phyloP scores from a whole-genome alignment of 305 asterid genomes.

The Euphrasia arctica region DNA sequence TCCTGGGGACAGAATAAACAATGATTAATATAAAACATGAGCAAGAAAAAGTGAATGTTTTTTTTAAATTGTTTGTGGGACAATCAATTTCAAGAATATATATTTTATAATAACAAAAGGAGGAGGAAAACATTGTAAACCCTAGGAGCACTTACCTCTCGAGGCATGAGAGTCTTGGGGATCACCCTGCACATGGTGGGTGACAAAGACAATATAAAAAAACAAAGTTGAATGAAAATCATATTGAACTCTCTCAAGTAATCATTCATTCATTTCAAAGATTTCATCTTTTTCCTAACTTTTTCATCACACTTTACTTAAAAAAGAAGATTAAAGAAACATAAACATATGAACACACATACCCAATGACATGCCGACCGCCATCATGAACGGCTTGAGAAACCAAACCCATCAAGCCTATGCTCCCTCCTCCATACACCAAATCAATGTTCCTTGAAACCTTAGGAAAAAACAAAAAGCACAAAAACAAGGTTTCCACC shows the following conservation, averaged over 20 bases:
- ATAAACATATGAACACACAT: not conserved
- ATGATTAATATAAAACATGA: not conserved
- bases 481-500: too few species aligned
- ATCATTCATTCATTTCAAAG: not conserved
- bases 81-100: not conserved
- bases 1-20: not conserved
- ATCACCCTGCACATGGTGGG: constrained; percentile 65
- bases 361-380: constrained; percentile 94
- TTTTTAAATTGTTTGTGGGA: not conserved
- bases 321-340: not conserved
- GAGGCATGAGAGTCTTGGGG: constrained; percentile 99
- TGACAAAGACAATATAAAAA: constrained; percentile 55
- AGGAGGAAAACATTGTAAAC: constrained; percentile 38
- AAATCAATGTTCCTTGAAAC: constrained; percentile 85
- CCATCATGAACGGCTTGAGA: constrained; percentile 96
- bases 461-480: constrained; percentile 24
- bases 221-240: not conserved
- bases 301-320: constrained; percentile 11
- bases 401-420: constrained; percentile 94
- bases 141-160: constrained; percentile 71
- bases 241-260: not conserved
- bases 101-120: not conserved
- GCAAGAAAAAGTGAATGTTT: not conserved
- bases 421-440: constrained; percentile 99
- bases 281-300: too few species aligned